Base-by-base conservation (phyloP, 768 basidiomycete species). In the Lentinula lateritia region DNA sequence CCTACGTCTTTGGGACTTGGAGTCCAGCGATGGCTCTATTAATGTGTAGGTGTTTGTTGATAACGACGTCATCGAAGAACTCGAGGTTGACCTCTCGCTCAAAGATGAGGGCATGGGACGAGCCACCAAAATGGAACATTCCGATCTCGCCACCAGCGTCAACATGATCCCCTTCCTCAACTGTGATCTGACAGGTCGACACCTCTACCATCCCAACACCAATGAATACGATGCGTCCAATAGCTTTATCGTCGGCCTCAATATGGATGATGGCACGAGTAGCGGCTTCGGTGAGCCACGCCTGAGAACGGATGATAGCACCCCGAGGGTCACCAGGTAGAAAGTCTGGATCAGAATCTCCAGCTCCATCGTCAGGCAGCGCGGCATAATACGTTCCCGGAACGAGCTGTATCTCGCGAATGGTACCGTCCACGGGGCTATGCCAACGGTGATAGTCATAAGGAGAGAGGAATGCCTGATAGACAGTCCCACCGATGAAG, bases 61-160 rank as follows among this genome's bases (percentile, higher is more conserved):
- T 18, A 28, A 43, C 12, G 32, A 61, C 43, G 28, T 43, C 9
- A 13, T 42, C 35, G 5, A 39, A 54, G 18, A 61, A 56, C 39
- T 34, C 23, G 53, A 61, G 52, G 35, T 61, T 46, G 43, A 48
- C 52, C 5, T 43, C 12, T 10, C 16, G 34, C 9, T 50, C 50
- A 43, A 60, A 60, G 3, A 60, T 52, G 9, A 60, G 36, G 6
- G 50, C 38, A 60, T 52, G 50, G n/a, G 53, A 32, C 38, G 80
- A 82, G 18, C 82, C 83, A n/a, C 82, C 83, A 70, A 80, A 83
- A 68, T 80, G 81, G 77, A 84, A 80, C 71, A 67, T 73, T 60
- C 83, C 83, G 0, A 82, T 57, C 64, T 82, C 69, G 28, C 82
- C 79, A 0, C 83, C 82, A 61, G 77, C 76, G 56, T 72, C 70